Evolutionary conservation across 2,329 filamentous ascomycete genomes (phyloP).

Genomic region (Arthrobotrys conoides): DNA sequence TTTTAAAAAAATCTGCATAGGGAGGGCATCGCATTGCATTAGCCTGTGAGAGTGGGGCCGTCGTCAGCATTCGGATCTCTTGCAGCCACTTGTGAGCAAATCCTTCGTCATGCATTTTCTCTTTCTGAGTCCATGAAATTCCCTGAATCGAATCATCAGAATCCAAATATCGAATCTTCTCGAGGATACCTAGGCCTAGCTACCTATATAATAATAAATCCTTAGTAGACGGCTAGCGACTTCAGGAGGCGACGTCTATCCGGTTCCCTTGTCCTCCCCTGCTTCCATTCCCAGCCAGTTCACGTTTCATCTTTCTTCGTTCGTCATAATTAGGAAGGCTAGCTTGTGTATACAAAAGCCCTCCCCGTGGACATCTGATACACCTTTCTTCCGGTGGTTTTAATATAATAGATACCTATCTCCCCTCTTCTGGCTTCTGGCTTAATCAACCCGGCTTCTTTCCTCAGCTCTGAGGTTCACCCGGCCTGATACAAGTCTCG

Average conservation of each 20-base stretch:
- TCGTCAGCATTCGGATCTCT: conserved; percentile 32
- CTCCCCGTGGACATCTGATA: conserved; percentile 25
- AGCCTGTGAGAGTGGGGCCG: conserved; percentile 18
- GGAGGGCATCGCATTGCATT: conserved; percentile 33
- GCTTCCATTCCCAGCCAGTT: conserved; percentile 30
- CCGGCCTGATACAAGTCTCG: conserved; percentile 14
- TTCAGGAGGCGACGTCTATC: conserved; percentile 29
- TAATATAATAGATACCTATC: conserved; percentile 30
- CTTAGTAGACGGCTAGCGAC: not conserved
- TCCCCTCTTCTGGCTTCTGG: not conserved
- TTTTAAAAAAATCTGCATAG: too few species aligned
- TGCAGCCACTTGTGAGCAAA: conserved; percentile 33
- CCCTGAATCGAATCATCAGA: conserved; percentile 4
- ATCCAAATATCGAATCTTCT: not conserved
- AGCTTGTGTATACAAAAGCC: not conserved
- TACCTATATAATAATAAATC: too few species aligned
- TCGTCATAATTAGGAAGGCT: not conserved
- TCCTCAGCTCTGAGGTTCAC: not conserved
- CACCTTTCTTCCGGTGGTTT: conserved; percentile 10
- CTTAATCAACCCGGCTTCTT: not conserved
- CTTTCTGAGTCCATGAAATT: conserved; percentile 18
- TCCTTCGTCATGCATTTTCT: conserved; percentile 59
- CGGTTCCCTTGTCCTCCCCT: conserved; percentile 32
- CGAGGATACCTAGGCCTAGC: too few species aligned
- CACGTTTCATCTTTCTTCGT: conserved; percentile 47